Evolutionary conservation across 179 eudicot genomes (phyloP).

Genomic region (Carnegiea gigantea): DNA sequence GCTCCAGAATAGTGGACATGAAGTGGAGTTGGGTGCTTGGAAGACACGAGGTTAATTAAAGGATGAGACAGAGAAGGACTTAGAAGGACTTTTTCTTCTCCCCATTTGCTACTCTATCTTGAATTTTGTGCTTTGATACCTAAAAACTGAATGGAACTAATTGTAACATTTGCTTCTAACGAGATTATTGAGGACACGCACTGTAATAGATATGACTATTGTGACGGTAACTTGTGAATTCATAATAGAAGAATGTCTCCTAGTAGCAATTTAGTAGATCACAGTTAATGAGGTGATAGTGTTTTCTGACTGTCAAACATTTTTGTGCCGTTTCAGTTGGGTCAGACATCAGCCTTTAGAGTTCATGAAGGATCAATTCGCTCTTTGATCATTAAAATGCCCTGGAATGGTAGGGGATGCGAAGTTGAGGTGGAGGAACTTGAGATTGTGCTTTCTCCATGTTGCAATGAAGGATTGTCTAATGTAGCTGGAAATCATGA

Average conservation of each 20-base stretch:
- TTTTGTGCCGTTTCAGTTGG: conserved; percentile 49
- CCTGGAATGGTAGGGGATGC: conserved; percentile 79
- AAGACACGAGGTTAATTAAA: background rate
- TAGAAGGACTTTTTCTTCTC: background rate
- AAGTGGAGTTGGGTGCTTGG: background rate
- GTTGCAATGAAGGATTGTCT: conserved; percentile 14
- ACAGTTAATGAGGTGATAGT: background rate
- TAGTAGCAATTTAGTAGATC: background rate
- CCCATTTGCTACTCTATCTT: background rate
- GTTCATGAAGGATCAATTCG: conserved; percentile 90
- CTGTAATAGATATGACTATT: background rate
- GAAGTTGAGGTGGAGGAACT: conserved; percentile 78
- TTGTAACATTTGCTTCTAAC: background rate
- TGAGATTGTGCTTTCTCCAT: conserved; percentile 70
- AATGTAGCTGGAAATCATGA: conserved; percentile 32
- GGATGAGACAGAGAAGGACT: too few species aligned
- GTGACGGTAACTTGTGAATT: background rate
- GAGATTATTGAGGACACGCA: background rate
- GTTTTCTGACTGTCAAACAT: background rate
- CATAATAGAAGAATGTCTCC: background rate
- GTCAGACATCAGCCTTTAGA: conserved; percentile 40
- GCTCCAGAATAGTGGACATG: background rate
- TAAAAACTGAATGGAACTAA: background rate
- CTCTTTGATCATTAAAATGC: conserved; percentile 64
- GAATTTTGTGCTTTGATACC: background rate